Percentiles rank a stretch among this genome's conserved stretches.
Evolutionary conservation across 495 filamentous ascomycete genomes (phyloP).

Genomic region (Parachaetomium inaequale): DNA sequence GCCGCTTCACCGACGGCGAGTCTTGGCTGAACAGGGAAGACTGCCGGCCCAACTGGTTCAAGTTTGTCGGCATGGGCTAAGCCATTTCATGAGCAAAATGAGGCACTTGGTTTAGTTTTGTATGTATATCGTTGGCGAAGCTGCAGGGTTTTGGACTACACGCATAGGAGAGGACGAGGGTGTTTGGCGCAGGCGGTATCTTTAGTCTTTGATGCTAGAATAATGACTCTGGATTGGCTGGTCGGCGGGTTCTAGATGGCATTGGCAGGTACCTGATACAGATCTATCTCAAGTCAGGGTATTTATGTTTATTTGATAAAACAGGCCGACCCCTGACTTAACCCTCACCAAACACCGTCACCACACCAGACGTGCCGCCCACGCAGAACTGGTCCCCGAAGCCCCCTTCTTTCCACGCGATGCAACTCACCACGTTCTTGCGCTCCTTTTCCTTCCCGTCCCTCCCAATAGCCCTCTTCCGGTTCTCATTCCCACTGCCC

Average conservation of each 20-base stretch:
- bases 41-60: conserved; percentile 95
- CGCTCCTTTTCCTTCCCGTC: conserved; percentile 52
- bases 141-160: conserved; percentile 17
- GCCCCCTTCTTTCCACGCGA: conserved; percentile 70
- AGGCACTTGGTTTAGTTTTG: background rate
- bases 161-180: conserved; percentile 3
- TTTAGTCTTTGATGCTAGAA: conserved; percentile 1
- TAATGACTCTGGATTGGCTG: background rate
- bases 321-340: conserved; percentile 14
- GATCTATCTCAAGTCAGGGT: background rate
- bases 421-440: conserved; percentile 52
- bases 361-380: conserved; percentile 52
- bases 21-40: conserved; percentile 82
- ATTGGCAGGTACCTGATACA: background rate
- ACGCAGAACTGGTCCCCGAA: conserved; percentile 57
- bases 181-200: conserved; percentile 21
- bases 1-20: conserved; percentile 84
- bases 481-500: conserved; percentile 51
- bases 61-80: conserved; percentile 80
- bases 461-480: conserved; percentile 46
- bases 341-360: conserved; percentile 51
- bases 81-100: background rate
- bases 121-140: conserved; percentile 5
- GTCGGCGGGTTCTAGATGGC: background rate
- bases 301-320: background rate